Conservation (phyloP, 1,284 basidiomycete species). For the Tilletia setariae region DNA sequence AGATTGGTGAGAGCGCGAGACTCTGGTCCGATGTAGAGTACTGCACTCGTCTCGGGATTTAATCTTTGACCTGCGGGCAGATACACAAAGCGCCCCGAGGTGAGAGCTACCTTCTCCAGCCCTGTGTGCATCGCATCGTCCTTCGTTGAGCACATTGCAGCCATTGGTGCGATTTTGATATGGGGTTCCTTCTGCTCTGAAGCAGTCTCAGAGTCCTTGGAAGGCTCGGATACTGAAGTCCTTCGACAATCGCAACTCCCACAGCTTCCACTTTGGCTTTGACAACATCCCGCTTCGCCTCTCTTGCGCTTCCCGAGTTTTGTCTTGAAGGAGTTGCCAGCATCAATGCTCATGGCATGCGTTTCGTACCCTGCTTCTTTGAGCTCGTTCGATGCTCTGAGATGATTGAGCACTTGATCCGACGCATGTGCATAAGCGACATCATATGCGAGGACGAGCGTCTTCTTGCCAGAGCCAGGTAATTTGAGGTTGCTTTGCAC, state of each 20-base stretch:
- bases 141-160: conserved; percentile 16
- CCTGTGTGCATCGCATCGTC: conserved; percentile 22
- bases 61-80: conserved; percentile 57
- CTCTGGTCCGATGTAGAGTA: conserved; percentile 77
- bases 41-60: neutral
- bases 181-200: neutral
- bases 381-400: neutral
- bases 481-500: conserved; percentile 49
- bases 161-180: too few relatives aligned
- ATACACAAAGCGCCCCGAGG: conserved; percentile 32
- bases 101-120: conserved; percentile 12
- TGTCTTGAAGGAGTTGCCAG: conserved; percentile 35
- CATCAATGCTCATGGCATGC: conserved; percentile 30
- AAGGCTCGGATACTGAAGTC: too few relatives aligned
- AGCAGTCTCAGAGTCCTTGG: neutral
- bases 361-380: neutral
- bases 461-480: conserved; percentile 37
- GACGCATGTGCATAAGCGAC: conserved; percentile 67
- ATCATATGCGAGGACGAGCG: conserved; percentile 69
- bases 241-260: too few relatives aligned
- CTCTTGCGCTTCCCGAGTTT: conserved; percentile 21
- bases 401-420: conserved; percentile 23
- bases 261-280: neutral
- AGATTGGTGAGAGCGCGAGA: conserved; percentile 79
- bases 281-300: neutral